Base-by-base conservation (phyloP, 768 basidiomycete genomes). In the Gymnopilus dilepis region DNA sequence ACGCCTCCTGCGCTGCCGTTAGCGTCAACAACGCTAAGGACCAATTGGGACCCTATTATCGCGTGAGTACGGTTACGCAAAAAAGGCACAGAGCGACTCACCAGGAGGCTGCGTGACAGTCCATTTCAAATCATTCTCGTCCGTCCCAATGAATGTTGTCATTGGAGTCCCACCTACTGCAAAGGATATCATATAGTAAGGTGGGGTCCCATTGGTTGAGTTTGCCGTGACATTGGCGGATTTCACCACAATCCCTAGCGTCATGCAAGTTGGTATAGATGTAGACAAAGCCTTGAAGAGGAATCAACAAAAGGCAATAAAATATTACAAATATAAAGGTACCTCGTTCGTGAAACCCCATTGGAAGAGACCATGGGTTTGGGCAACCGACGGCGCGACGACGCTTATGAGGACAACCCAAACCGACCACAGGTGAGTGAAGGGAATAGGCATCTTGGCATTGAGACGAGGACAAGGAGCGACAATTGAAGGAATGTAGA, bases 121-220 rank as follows among this genome's bases (percentile, higher is more conserved):
- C 84, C 84, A 86, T n/a, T 60, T 66, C 15, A 82, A 65, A 51
- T 75, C 69, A 22, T 65, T 69, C 5, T 68, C 68, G n/a, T 80
- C 73, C 17, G 68, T 61, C 12, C 81, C 84, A 22, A 82, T 67
- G 22, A 74, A 61, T 0, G 73, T 69, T 7, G 75, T 76, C 12
- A 73, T 74, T 0, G 76, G 73, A 0, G 72, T 73, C 19, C 78
- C 80, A 19, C 67, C 73, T 19, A 74, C 66, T 33, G 76, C 77
- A 52, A 80, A 77, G 0, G 80, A 78, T 17, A 81, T 71, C 72
- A 84, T 72, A 61, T 77, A 77, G 62, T 78, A 84, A 1, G 82
- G 80, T 11, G 78, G 59, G 28, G 66, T 63, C 2, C 70, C 72
- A 54, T 56, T 64, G 13, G 65, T 66, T 13, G 41, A 56, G 40